Evolutionary conservation across 2,329 filamentous ascomycete species (phyloP), one percentile per base, ranked within the genome.

Genomic region (Aspergillus brasiliensis): DNA sequence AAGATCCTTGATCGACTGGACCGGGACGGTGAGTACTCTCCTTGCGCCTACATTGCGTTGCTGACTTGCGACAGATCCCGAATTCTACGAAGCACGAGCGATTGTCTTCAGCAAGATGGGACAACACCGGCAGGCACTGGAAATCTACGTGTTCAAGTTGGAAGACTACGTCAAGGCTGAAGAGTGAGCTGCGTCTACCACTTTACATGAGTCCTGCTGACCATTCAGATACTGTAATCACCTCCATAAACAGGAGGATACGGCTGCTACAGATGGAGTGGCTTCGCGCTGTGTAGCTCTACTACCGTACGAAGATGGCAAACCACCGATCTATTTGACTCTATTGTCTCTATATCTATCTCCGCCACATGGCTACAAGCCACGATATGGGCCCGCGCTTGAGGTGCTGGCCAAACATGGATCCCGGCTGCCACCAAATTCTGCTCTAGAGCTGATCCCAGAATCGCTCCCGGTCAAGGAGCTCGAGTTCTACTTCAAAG

Each of bases 131-230:
- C 92, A 98, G 77, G 95, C 95, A 0, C 80, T 99, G n/a, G 90
- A 95, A 73, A 97, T 99, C 55, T 99, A 97, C 73, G 94, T 98
- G 27, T 99, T 97, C 78, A 95, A 94, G 75, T 86, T 99, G 75
- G 81, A 90, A 66, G 89, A 97, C 74, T 94, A 91, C 63, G 81
- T 80, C 11, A 98, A 97, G 77, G 95, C 95, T 31, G 95, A 99
- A 84, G 92, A 97, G 89, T 97, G 80, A 62, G 87, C 82, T 49
- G 13, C 27, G 51, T 25, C 8, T 21, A 21, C 8, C 31, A 11
- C 8, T 15, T 8, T 19, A 28, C n/a, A 0, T 3, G 23, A 23
- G 4, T 11, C 15, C 8, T 5, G 53, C n/a, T 31, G 15, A 7
- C n/a, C 27, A 10, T 15, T 57, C 61, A 91, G 89, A 66, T 91